phyloP scores from a whole-genome alignment of 176 grass and related monocot species.

The Urochloa ruziziensis region DNA sequence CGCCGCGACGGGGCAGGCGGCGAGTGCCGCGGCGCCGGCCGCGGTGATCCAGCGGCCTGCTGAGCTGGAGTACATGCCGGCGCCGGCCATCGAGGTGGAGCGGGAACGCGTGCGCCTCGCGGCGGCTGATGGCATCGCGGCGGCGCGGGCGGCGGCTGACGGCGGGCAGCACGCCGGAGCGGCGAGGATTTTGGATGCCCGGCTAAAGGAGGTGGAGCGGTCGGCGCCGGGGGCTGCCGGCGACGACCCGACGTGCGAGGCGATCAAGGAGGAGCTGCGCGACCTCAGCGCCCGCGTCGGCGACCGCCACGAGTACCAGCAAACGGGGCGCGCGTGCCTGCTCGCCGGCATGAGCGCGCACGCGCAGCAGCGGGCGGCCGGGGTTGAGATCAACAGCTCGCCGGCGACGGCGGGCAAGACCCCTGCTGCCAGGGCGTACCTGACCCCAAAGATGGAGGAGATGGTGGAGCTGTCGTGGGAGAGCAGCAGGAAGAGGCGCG shows the following conservation, averaged over 20 bases:
- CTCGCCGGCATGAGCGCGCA: conserved; percentile 43
- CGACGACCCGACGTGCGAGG: not conserved
- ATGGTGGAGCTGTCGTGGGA: conserved; percentile 1
- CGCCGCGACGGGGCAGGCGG: not conserved
- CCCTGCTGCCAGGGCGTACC: not conserved
- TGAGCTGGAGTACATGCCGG: not conserved
- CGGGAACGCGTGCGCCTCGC: conserved; percentile 34
- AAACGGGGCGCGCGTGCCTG: conserved; percentile 32
- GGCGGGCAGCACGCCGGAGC: conserved; percentile 14
- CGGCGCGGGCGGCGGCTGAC: conserved; percentile 30
- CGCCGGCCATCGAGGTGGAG: conserved; percentile 31
- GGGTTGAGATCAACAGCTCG: not conserved
- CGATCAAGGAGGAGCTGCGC: conserved; percentile 21
- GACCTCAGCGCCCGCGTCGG: conserved; percentile 26
- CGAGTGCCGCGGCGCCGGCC: not conserved
- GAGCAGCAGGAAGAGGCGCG: not conserved
- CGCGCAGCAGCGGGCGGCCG: conserved; percentile 6
- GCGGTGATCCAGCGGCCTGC: not conserved
- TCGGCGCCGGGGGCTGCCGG: not conserved
- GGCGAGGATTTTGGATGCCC: conserved; percentile 23
- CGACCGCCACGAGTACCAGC: not conserved
- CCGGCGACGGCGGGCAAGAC: not conserved
- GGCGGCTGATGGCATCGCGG: conserved; percentile 37
- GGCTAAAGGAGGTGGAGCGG: not conserved
- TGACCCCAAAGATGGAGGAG: conserved; percentile 13